Evolutionary conservation across 495 filamentous ascomycete genomes (phyloP), one percentile per base, ranked within the genome.

Genomic region (Hypoxylon fragiforme): DNA sequence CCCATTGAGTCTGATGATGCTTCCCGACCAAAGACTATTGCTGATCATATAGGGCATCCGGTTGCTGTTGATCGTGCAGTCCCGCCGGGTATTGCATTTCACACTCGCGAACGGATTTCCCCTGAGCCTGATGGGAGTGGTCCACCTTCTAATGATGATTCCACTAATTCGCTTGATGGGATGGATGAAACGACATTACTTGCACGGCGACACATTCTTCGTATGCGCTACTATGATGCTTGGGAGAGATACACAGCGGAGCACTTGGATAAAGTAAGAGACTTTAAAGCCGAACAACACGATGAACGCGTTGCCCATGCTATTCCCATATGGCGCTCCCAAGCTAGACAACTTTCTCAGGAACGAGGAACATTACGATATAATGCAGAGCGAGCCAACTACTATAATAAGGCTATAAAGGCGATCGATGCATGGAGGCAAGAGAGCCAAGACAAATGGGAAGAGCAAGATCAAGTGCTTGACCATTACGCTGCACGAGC

Each of bases 201-300:
- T 42, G 88, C 86, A 18, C 79, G 86, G 48, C 70, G 79, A 53
- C 87, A 88, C 66, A 79, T 92, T 18, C 70, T 92, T 9, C 73
- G 84, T 54, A 79, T 82, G 47, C 85, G 84, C 47, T 90, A 85
- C 60, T 94, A 92, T 65, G 83, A 85, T 57, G 84, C 84, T 2
- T 94, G 89, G 89, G 78, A 82, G 26, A 83, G 83, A 35, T 84
- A 90, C 38, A 91, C 89, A 8, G 77, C 76, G 5, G 82, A 87
- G 35, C 87, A 90, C 59, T 76, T 85, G 48, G 61, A 83, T 22
- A 90, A 89, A 65, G 81, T 85, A 1, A 81, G 83, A 32, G 75
- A 82, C 7, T 86, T 86, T 47, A 73, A 77, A 8, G 52, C 85
- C 5, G 74, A 74, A 32, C 82, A 79, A 12, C 39, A 56, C 21